These are phyloP conservation scores for Vigna radiata DNA, from an alignment of 306 rosid genomes.

Conservation along the genomic window DNA sequence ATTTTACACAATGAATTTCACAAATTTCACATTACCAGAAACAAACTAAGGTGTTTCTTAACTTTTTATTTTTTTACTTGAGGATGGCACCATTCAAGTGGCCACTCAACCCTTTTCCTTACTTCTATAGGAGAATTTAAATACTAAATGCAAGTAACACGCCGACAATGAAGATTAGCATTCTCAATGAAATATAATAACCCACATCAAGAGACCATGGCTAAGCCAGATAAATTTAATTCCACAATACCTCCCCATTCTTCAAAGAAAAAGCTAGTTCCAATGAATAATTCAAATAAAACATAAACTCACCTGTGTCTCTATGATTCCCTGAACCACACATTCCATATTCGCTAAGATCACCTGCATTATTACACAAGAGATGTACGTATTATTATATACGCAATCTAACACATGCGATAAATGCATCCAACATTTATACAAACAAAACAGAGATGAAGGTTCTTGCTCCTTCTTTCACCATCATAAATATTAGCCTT, in stretches of 20 bases:
- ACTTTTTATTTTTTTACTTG: no score
- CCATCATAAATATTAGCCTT: neutral
- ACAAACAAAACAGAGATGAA: constrained; percentile 7
- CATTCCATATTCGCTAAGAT: constrained; percentile 68
- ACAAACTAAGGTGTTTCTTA: no score
- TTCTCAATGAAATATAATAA: neutral
- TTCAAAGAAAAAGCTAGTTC: constrained; percentile 9
- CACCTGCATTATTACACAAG: constrained; percentile 33
- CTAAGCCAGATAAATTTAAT: neutral
- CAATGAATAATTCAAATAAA: neutral
- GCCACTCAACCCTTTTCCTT: no score
- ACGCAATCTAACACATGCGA: neutral
- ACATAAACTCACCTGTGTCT: constrained; percentile 69
- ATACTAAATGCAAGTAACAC: no score
- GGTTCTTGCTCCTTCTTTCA: constrained; percentile 1
- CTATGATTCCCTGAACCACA: constrained; percentile 92
- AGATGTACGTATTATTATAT: constrained; percentile 18
- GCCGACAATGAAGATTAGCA: no score
- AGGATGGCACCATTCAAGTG: no score
- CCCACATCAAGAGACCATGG: neutral
- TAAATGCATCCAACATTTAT: neutral
- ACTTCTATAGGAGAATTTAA: no score
- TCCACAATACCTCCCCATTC: neutral
- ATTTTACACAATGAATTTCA: no score
- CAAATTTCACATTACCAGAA: no score